Percentiles rank a stretch among this genome's conserved stretches.
Conservation (phyloP, 768 basidiomycete species). For the Hemileccinum rubropunctum region DNA sequence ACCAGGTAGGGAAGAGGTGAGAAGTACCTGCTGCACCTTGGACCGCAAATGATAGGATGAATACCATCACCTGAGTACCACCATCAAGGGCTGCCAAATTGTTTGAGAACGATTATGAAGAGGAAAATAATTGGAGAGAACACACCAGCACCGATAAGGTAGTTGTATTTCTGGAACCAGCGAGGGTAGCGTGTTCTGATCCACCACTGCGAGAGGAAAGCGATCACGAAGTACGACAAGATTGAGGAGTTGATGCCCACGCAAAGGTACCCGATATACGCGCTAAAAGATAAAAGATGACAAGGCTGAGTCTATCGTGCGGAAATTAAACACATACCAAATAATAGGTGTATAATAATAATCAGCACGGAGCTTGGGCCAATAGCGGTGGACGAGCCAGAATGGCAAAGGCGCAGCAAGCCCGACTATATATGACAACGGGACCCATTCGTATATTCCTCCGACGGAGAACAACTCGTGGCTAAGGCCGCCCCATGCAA, state of each 20-base stretch:
- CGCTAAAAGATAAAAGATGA: not conserved
- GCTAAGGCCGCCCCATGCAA: constrained; percentile 39
- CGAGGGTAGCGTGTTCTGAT: constrained; percentile 34
- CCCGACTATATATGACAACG: constrained; percentile 32
- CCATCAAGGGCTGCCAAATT: constrained; percentile 32
- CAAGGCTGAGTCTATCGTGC: not conserved
- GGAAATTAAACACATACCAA: constrained; percentile 14
- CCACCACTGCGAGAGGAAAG: constrained; percentile 37
- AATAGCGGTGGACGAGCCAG: constrained; percentile 36
- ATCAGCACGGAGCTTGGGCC: constrained; percentile 30
- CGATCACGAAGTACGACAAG: constrained; percentile 18
- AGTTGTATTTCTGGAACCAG: constrained; percentile 39
- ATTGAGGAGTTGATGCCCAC: constrained; percentile 27
- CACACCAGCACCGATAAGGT: constrained; percentile 41
- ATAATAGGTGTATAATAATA: constrained; percentile 29
- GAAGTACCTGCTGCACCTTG: constrained; percentile 48
- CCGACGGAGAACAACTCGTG: constrained; percentile 31
- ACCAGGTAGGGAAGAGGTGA: constrained; percentile 53
- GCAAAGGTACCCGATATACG: constrained; percentile 18
- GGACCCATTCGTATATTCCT: constrained; percentile 37
- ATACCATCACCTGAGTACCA: constrained; percentile 50
- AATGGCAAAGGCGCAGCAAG: constrained; percentile 38
- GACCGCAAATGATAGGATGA: constrained; percentile 47
- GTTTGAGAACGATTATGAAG: not conserved
- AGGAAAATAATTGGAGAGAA: not conserved